phyloP scores from a whole-genome alignment of 371 early-diverging fungal genomes.

The Mucor piriformis region DNA sequence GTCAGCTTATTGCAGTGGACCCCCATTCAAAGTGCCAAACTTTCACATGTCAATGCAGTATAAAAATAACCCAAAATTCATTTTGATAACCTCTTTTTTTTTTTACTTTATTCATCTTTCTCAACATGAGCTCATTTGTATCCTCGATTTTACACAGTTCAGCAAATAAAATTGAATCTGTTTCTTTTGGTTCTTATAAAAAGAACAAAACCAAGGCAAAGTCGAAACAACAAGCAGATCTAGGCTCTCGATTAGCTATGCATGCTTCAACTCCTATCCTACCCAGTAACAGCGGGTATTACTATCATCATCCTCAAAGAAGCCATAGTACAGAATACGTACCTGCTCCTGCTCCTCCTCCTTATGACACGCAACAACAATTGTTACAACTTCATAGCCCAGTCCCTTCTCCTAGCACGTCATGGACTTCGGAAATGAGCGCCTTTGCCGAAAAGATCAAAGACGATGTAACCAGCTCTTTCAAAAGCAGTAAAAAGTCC shows the following conservation, averaged over 20 bases:
- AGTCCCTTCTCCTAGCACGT: constrained; percentile 34
- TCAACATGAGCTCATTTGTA: constrained; percentile 35
- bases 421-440: constrained; percentile 47
- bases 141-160: constrained; percentile 36
- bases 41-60: no score
- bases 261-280: constrained; percentile 6
- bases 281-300: not conserved
- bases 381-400: constrained; percentile 11
- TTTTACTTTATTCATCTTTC: not conserved
- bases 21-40: no score
- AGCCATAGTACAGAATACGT: constrained; percentile 18
- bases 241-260: constrained; percentile 11
- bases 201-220: constrained; percentile 9
- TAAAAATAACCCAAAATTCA: no score
- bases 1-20: no score
- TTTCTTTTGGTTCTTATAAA: constrained; percentile 11
- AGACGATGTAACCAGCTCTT: constrained; percentile 28
- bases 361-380: constrained; percentile 18
- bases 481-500: constrained; percentile 1
- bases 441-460: constrained; percentile 39
- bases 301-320: constrained; percentile 14
- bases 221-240: not conserved
- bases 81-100: not conserved
- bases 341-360: constrained; percentile 21
- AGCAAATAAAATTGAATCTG: constrained; percentile 29